A percentile compares a stretch with the other conserved stretches of the same genome.
Evolutionary conservation across 176 grass and related monocot species (phyloP).

Genomic region (Typha latifolia): DNA sequence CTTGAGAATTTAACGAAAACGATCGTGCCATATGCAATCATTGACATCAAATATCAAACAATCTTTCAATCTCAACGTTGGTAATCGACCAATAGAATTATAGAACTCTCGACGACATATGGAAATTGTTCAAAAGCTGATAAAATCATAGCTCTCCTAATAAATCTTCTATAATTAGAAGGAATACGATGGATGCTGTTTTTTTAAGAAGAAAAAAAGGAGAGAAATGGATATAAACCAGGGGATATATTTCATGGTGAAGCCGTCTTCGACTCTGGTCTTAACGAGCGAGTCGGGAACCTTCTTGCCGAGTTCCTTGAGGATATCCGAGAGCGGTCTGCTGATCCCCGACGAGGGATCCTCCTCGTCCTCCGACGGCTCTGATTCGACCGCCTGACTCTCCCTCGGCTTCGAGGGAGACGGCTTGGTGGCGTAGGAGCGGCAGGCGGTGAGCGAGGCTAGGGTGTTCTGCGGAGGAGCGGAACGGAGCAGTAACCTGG

Average conservation of each 20-base stretch:
- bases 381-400: conserved; percentile 21
- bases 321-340: conserved; percentile 67
- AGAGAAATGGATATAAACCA: conserved; percentile 29
- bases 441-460: conserved; percentile 6
- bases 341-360: conserved; percentile 62
- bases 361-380: conserved; percentile 19
- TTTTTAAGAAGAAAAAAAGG: not conserved
- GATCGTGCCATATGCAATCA: no score
- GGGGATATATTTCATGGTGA: conserved; percentile 67
- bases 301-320: conserved; percentile 68
- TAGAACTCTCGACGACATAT: no score
- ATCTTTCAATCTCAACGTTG: no score
- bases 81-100: no score
- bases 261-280: conserved; percentile 53
- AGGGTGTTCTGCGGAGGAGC: not conserved
- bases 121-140: no score
- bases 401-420: conserved; percentile 45
- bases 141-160: no score
- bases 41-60: no score
- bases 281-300: conserved; percentile 71
- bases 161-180: not conserved
- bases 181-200: not conserved
- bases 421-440: conserved; percentile 13
- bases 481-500: not conserved
- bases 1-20: no score